phyloP scores from a whole-genome alignment of 2,329 filamentous ascomycete species.

The Aureobasidium sp. region DNA sequence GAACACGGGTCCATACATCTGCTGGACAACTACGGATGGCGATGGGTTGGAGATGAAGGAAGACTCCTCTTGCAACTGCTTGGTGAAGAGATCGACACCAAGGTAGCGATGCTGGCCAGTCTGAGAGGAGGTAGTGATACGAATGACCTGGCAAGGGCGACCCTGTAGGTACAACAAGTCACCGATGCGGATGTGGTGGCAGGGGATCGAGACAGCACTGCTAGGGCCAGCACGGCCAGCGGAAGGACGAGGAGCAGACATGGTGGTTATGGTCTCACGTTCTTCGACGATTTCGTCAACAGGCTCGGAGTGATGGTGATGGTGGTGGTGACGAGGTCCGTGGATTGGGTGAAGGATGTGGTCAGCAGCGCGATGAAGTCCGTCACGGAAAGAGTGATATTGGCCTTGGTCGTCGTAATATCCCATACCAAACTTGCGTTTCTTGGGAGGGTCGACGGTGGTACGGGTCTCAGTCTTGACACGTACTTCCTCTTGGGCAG shows the following conservation, averaged over 20 bases:
- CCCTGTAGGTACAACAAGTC: conserved; percentile 98
- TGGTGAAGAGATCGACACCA: conserved; percentile 99
- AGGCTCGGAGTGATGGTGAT: conserved; percentile 31
- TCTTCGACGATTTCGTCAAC: conserved; percentile 40
- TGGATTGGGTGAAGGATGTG: conserved; percentile 57
- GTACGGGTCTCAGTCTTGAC: conserved; percentile 43
- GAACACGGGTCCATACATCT: conserved; percentile 98
- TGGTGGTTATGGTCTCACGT: conserved; percentile 37
- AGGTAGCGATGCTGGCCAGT: conserved; percentile 99
- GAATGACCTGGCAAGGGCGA: conserved; percentile 99
- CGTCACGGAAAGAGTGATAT: conserved; percentile 68
- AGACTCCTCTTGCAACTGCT: conserved; percentile 98
- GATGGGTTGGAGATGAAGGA: conserved; percentile 96
- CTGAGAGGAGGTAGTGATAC: conserved; percentile 95
- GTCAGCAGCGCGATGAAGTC: conserved; percentile 60
- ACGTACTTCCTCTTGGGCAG: conserved; percentile 40
- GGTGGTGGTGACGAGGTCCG: conserved; percentile 43
- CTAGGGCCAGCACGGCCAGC: conserved; percentile 33
- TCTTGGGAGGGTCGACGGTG: conserved; percentile 44
- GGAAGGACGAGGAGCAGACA: conserved; percentile 30
- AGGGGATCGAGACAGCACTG: conserved; percentile 95
- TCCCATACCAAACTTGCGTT: conserved; percentile 59
- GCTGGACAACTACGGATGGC: conserved; percentile 95
- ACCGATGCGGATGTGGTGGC: conserved; percentile 98
- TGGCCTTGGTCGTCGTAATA: conserved; percentile 75